These are phyloP conservation scores for Linum tenue DNA, from an alignment of 345 rosid species.

Conservation along the genomic window DNA sequence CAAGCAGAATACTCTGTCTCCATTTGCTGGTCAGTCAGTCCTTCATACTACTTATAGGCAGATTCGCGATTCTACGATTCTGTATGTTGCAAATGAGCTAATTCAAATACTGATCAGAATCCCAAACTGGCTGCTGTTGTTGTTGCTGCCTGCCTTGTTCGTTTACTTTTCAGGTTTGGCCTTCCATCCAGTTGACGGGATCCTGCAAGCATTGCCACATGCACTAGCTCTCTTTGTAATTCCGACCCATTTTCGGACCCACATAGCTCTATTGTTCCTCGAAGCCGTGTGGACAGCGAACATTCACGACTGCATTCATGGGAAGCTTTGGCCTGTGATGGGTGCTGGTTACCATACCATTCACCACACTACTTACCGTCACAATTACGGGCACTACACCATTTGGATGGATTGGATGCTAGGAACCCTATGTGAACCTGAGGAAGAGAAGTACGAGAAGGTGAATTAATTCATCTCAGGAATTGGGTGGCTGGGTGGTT, in stretches of 20 bases:
- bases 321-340: constrained; percentile 81
- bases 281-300: constrained; percentile 91
- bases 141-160: no score
- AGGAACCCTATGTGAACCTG: constrained; percentile 73
- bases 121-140: not conserved
- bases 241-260: constrained; percentile 73
- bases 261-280: constrained; percentile 57
- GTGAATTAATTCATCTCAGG: constrained; percentile 11
- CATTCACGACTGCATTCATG: constrained; percentile 89
- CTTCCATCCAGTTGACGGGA: constrained; percentile 83
- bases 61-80: not conserved
- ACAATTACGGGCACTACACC: constrained; percentile 92
- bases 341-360: constrained; percentile 98
- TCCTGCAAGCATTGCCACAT: constrained; percentile 87
- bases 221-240: constrained; percentile 58
- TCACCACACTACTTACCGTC: constrained; percentile 94
- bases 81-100: not conserved
- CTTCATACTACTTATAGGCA: not conserved
- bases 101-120: not conserved
- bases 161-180: constrained; percentile 56
- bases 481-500: no score
- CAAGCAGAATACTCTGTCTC: constrained; percentile 94
- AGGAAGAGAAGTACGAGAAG: constrained; percentile 37
- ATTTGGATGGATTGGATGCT: constrained; percentile 99
- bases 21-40: constrained; percentile 71